Percentiles rank a stretch among this genome's conserved stretches.
Conservation (phyloP, 2,329 filamentous ascomycete species). For the Iodosphaeria phyllophila region DNA sequence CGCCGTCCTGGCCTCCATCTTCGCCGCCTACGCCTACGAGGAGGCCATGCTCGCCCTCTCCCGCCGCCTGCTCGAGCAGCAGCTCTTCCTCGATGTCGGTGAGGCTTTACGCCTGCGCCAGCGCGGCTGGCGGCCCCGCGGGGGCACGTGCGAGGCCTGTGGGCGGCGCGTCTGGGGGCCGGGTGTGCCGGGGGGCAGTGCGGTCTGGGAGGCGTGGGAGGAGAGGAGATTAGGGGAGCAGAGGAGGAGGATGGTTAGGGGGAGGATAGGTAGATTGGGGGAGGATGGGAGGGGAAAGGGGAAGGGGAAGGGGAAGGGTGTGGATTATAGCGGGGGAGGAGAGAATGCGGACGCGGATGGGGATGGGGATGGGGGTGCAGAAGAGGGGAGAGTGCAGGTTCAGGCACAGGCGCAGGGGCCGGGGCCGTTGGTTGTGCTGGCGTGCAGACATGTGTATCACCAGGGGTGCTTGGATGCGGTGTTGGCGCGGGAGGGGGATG, state of each 20-base stretch:
- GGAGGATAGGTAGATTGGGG: too few relatives aligned
- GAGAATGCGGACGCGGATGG: constrained; percentile 18
- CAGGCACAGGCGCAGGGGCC: constrained; percentile 28
- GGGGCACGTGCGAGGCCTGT: constrained; percentile 78
- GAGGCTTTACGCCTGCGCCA: constrained; percentile 58
- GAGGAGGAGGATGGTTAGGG: too few relatives aligned
- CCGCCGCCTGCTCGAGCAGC: constrained; percentile 72
- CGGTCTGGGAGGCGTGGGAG: constrained; percentile 77
- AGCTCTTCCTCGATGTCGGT: constrained; percentile 68
- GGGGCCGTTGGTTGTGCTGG: constrained; percentile 47
- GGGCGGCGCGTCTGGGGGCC: constrained; percentile 74
- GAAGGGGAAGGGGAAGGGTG: constrained; percentile 9
- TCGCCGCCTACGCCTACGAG: constrained; percentile 90
- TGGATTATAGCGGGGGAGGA: constrained; percentile 11
- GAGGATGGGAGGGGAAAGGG: constrained; percentile 23
- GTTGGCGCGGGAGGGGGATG: constrained; percentile 31
- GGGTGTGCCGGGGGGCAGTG: constrained; percentile 52
- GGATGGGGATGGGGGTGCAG: constrained; percentile 16
- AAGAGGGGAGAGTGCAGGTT: constrained; percentile 12
- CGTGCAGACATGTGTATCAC: constrained; percentile 55
- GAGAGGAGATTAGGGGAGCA: constrained; percentile 31
- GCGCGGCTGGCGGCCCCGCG: constrained; percentile 73
- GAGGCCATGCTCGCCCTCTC: constrained; percentile 74
- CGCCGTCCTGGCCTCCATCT: constrained; percentile 70
- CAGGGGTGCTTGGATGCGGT: constrained; percentile 48